These are phyloP conservation scores for Iris macrosiphon DNA, from an alignment of 106 monocot genomes.

Conservation along the genomic window DNA sequence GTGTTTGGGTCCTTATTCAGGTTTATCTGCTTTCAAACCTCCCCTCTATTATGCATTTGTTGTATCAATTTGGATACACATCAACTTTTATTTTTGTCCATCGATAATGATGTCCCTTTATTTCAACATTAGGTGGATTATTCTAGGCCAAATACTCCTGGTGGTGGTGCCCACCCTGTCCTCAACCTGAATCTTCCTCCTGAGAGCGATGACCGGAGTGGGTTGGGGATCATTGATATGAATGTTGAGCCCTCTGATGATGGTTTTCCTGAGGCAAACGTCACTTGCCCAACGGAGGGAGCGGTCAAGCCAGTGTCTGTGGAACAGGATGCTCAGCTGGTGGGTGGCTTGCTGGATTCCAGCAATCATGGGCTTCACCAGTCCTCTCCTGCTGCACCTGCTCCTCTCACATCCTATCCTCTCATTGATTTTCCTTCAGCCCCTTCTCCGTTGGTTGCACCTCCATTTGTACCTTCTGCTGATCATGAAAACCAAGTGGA, in stretches of 20 bases:
- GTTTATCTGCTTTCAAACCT: no score
- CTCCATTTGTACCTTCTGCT: neutral
- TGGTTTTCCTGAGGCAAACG: neutral
- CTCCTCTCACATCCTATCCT: no score
- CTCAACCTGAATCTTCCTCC: constrained; percentile 48
- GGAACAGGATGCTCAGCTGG: neutral
- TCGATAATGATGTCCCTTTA: no score
- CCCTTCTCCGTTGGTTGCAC: no score
- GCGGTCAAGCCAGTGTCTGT: no score
- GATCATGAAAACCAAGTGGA: constrained; percentile 26
- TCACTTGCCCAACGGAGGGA: no score
- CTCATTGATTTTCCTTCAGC: no score
- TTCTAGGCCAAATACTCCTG: constrained; percentile 7
- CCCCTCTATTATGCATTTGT: no score
- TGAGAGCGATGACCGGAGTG: constrained; percentile 2
- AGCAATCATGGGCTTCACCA: neutral
- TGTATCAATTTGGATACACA: no score
- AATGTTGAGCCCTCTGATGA: constrained; percentile 17
- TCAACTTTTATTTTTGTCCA: no score
- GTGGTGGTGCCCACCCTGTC: neutral
- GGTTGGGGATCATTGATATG: constrained; percentile 13
- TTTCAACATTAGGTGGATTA: constrained; percentile 43
- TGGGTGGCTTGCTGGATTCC: neutral
- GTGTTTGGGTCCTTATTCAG: constrained; percentile 86
- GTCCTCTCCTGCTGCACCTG: neutral